phyloP scores from a whole-genome alignment of 805 yeast species.

The Geotrichum ghanense region DNA sequence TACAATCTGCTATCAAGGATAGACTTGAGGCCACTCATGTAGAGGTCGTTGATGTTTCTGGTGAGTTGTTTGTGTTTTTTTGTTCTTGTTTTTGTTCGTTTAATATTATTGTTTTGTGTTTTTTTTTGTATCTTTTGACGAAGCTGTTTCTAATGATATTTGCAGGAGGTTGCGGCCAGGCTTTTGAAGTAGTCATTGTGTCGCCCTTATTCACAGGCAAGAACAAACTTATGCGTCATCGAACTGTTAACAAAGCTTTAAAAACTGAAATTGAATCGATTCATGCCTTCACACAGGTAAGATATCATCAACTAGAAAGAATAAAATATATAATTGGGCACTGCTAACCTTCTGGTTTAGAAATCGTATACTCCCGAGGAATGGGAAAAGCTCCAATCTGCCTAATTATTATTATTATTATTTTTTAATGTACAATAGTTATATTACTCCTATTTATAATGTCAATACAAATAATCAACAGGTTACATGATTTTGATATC shows the following conservation, averaged over 20 bases:
- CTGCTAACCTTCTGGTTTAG: conserved; percentile 8
- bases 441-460: not conserved
- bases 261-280: conserved; percentile 74
- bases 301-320: conserved; percentile 14
- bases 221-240: conserved; percentile 75
- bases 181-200: conserved; percentile 87
- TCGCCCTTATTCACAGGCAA: conserved; percentile 62
- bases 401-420: no score
- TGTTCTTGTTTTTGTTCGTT: no score
- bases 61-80: conserved; percentile 16
- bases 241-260: conserved; percentile 69
- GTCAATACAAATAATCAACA: conserved; percentile 1
- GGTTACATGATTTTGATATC: not conserved
- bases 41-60: conserved; percentile 62
- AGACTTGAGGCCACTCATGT: conserved; percentile 53
- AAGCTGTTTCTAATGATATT: conserved; percentile 37
- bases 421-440: no score
- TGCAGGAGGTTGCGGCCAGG: conserved; percentile 98
- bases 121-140: conserved; percentile 94
- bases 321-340: not conserved
- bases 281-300: conserved; percentile 94
- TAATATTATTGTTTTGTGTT: conserved; percentile 8
- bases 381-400: conserved; percentile 62
- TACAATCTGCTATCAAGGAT: conserved; percentile 40
- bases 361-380: conserved; percentile 64